Evolutionary conservation across 306 rosid species (phyloP), one percentile per base, ranked within the genome.

Genomic region (Argentina anserina): DNA sequence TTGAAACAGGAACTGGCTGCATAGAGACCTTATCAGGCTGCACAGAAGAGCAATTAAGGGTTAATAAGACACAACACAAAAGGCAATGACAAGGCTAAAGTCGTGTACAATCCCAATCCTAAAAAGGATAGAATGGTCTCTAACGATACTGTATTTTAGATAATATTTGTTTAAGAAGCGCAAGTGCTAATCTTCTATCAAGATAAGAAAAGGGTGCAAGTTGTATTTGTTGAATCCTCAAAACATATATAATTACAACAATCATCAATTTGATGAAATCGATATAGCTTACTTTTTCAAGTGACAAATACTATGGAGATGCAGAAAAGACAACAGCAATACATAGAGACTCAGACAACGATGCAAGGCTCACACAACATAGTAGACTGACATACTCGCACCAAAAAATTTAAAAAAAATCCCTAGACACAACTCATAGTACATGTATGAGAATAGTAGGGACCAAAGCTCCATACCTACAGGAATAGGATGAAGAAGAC

Each of bases 1-100:
- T 80, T 28, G 98, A 94, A 83, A 76, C 92, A 58, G 98, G 90
- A 79, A 87, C 86, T 17, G 97, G 87, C 89, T 94, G 96, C 83
- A 65, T 79, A 61, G 85, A 76, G 52, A 91, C 87, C 78, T 83
- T 91, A 65, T 81, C 95, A 58, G 84, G 81, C 97, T 91, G 98
- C 92, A 85, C 47, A 69, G 62, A 21, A 40, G 28, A 69, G 50
- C 39, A 73, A 26, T 55, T 2, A 55, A 26, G 20, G 69, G 46
- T 20, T 28, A 72, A 66, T 75, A 55, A 41, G 50, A 45, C 34
- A 52, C 6, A n/a, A 53, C 14, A 55, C 20, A 39, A 34, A 31
- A 26, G 69, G 61, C 21, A 72, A 11, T 18, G 46, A 67, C 11
- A 28, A 50, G 40, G 56, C 46, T 23, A 17, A 45, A 47, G 26